Evolutionary conservation across 352 stramenopile species (phyloP).

Genomic region (Phytophthora nicotianae): DNA sequence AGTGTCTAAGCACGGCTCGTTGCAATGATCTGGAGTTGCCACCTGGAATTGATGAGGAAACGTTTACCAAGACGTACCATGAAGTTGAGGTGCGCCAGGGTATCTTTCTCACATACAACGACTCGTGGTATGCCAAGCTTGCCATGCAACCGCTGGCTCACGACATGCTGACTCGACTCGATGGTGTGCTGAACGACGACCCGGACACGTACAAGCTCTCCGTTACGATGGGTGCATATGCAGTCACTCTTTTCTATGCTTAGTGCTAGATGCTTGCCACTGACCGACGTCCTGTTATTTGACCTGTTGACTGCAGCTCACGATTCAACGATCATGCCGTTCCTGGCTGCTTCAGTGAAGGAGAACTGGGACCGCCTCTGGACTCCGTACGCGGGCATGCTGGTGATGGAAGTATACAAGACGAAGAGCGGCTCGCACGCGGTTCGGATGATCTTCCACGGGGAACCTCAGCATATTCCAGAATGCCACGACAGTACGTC

Average conservation of each 20-base stretch:
- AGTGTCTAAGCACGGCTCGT: conserved; percentile 81
- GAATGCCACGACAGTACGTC: conserved; percentile 73
- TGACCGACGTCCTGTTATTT: conserved; percentile 1
- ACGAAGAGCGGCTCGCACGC: conserved; percentile 58
- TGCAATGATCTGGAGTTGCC: conserved; percentile 81
- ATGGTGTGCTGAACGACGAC: conserved; percentile 49
- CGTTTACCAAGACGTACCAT: conserved; percentile 79
- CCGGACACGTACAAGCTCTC: conserved; percentile 58
- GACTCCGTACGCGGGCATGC: conserved; percentile 83
- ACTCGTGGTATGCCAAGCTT: conserved; percentile 83
- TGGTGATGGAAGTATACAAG: conserved; percentile 86
- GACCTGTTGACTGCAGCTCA: conserved; percentile 41
- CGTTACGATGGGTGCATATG: conserved; percentile 75
- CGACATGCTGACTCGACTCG: conserved; percentile 71
- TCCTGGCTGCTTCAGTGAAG: conserved; percentile 71
- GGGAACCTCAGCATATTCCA: conserved; percentile 68
- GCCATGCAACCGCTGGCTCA: conserved; percentile 84
- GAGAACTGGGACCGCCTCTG: conserved; percentile 83
- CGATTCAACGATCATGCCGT: conserved; percentile 89
- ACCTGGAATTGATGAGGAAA: conserved; percentile 61
- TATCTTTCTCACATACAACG: conserved; percentile 74
- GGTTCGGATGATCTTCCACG: conserved; percentile 77
- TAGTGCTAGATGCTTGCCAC: neutral
- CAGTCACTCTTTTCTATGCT: neutral
- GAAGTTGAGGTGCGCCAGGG: conserved; percentile 74